Base-by-base conservation (phyloP, 2,329 filamentous ascomycete genomes). In the Catunica adiposa region DNA sequence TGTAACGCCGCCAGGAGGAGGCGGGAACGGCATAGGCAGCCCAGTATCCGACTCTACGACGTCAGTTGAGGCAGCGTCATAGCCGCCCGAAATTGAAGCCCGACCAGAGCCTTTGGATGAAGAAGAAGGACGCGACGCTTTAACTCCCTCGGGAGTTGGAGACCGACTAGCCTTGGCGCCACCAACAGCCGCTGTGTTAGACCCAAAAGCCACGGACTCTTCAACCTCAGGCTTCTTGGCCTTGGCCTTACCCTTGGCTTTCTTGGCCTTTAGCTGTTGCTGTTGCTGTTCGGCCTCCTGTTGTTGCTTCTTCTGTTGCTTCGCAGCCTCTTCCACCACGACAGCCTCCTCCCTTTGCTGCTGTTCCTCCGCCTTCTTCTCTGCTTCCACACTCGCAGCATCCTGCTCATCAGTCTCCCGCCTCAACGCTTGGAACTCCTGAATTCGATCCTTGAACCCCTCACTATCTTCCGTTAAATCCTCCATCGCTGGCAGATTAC, bases 1-100 rank as follows among this genome's bases (percentile, higher is more conserved):
- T 11, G 29, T 5, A 34, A 34, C 11, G 29, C 29, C 56, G 47
- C 51, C 55, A 25, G 56, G 44, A 47, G 84, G 85, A 2, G 77
- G 78, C 20, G 79, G 79, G 65, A 83, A 83, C 3, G 85, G 83
- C 74, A 86, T 82, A n/a, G 89, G 86, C 64, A 94, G 76, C 26
- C 80, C 83, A 23, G 71, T 68, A 60, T 72, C 55, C 66, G 57
- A 20, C 15, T 31, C 37, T 2, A 29, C 17, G 23, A n/a, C n/a
- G n/a, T n/a, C n/a, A n/a, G n/a, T n/a, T n/a, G 29, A 14, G 29
- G 29, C 29, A 11, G 11, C 11, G 5, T 34, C 29, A 11, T 5
- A 34, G 11, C 5, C 29, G 11, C 29, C 29, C 29, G 11, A 34
- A 34, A 11, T 11, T 5, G 29, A 34, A 5, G 29, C 29, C 29